Conservation (phyloP, 1,284 basidiomycete genomes). For the Microbotryum lychnidis-dioicae region DNA sequence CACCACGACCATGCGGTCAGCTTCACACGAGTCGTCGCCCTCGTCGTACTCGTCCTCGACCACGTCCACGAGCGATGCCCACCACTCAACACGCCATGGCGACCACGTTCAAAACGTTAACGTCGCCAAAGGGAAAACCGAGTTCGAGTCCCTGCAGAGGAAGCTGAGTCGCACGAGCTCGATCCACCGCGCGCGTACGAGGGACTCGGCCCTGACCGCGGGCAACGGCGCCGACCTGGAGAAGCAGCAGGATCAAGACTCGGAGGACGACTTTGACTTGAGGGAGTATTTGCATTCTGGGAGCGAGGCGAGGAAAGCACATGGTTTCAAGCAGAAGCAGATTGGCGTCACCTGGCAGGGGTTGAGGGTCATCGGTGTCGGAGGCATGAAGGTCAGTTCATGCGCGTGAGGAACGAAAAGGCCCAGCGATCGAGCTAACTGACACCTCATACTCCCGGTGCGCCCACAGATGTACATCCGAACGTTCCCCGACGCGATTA, state of each 20-base stretch:
- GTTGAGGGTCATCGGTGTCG: constrained; percentile 61
- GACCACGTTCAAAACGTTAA: too few relatives aligned
- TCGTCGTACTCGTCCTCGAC: too few relatives aligned
- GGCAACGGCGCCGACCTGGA: constrained; percentile 10
- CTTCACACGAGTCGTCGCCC: too few relatives aligned
- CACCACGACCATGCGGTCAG: constrained; percentile 5
- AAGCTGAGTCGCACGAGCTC: too few relatives aligned
- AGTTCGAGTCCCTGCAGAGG: too few relatives aligned
- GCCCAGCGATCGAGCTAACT: constrained; percentile 10
- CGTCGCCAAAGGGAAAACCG: too few relatives aligned
- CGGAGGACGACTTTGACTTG: constrained; percentile 54
- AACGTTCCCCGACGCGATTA: constrained; percentile 51
- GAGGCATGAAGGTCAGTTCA: constrained; percentile 49
- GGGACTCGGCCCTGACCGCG: neutral
- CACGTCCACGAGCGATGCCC: too few relatives aligned
- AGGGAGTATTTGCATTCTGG: constrained; percentile 58
- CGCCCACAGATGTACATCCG: constrained; percentile 51
- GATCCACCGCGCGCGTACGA: too few relatives aligned
- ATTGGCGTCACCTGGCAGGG: constrained; percentile 69
- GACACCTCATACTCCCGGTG: neutral
- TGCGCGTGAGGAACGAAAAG: constrained; percentile 43
- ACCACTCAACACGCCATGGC: too few relatives aligned
- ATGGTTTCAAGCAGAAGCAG: constrained; percentile 72
- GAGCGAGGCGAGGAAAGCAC: constrained; percentile 49
- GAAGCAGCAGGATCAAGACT: constrained; percentile 22